Conservation (phyloP, 371 early-diverging fungal genomes). For the Mortierella sp. region DNA sequence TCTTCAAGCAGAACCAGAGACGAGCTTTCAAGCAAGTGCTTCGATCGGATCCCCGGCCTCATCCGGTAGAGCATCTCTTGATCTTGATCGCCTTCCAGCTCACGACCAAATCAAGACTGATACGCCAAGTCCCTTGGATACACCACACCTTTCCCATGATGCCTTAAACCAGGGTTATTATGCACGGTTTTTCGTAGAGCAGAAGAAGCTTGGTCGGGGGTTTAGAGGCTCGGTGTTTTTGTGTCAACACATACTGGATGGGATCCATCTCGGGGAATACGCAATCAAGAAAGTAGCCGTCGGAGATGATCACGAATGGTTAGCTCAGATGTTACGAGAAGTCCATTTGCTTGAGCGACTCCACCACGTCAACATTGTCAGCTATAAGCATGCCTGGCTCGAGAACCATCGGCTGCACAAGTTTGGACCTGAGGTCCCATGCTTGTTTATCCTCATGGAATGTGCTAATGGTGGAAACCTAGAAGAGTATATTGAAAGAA, state of each 20-base stretch:
- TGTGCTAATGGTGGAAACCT: conserved; percentile 96
- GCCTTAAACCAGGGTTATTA: conserved; percentile 94
- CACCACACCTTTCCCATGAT: conserved; percentile 52
- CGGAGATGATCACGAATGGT: conserved; percentile 91
- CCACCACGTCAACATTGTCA: conserved; percentile 91
- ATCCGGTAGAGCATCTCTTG: conserved; percentile 36
- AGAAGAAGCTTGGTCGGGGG: conserved; percentile 88
- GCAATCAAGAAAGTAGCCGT: conserved; percentile 96
- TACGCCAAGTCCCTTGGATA: background rate
- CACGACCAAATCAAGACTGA: conserved; percentile 4
- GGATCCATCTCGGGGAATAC: conserved; percentile 84
- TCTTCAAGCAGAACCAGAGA: conserved; percentile 14
- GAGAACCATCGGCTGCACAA: conserved; percentile 81
- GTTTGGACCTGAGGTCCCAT: conserved; percentile 93
- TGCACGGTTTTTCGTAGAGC: conserved; percentile 91
- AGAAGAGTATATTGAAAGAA: conserved; percentile 84
- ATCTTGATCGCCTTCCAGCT: conserved; percentile 17
- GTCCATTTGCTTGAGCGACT: conserved; percentile 91
- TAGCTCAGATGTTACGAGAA: conserved; percentile 93
- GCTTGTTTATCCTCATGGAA: conserved; percentile 97
- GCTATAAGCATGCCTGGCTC: conserved; percentile 95
- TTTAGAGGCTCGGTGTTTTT: conserved; percentile 91
- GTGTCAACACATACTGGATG: conserved; percentile 89
- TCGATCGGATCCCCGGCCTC: conserved; percentile 35
- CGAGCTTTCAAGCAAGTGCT: conserved; percentile 8